Base-by-base conservation (phyloP, 768 basidiomycete species). In the Mrakia frigida region DNA sequence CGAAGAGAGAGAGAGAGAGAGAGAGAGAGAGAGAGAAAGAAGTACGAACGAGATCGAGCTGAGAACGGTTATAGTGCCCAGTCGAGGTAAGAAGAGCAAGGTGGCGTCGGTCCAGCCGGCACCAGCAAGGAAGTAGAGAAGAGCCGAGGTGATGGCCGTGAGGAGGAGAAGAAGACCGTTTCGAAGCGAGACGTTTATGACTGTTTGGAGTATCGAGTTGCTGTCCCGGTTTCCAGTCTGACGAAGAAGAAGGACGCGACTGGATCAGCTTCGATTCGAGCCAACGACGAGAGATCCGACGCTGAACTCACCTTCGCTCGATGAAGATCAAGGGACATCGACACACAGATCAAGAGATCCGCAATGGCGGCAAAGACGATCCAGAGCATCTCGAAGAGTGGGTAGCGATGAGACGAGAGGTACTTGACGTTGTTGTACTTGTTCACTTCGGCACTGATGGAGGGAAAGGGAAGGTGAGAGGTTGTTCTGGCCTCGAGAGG, bases 41-140 rank as follows among this genome's bases (percentile, higher is more conserved):
- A 18, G 33, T 0, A 63, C 61, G 31, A 2, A 63, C 61, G 31
- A 13, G 33, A 63, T 63, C 18, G 61, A 63, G 21, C 11, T 14
- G 3, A 63, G 61, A 2, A 63, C n/a, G 11, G 61, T 63, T 13
- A 63, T 37, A 4, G 61, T 63, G 0, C 33, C 33, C 1, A 63
- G 61, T 28, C 61, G 33, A 37, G 61, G 61, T 2, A 63, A 33
- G 61, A 63, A 37, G 3, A 63, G 61, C 6, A 63, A 33, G 10
- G 61, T 63, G 16, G 61, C 61, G 21, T 63, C 61, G 61, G 61
- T 63, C 61, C 61, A 63, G 61, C 61, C 61, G n/a, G 61, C 61
- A 18, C 61, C 61, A 35, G 61, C 61, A 33, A 63, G 61, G 61
- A 63, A 63, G 61, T 63, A 63, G 16, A 63, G 35, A 9, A 63